These are phyloP conservation scores for Boletus coccyginus DNA, from an alignment of 768 basidiomycete genomes.

Conservation along the genomic window DNA sequence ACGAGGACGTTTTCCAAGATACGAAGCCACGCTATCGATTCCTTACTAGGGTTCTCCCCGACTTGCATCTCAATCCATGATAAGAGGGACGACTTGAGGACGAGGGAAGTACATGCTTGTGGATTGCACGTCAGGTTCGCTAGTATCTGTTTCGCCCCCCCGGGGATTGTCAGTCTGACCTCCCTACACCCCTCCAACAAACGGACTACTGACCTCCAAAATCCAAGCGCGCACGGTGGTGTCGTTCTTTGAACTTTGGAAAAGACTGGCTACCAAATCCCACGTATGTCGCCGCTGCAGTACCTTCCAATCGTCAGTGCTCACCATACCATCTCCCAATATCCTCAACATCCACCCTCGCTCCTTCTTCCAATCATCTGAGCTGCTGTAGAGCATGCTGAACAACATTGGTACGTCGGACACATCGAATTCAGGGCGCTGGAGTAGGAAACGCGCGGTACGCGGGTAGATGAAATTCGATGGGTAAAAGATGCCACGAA, in stretches of 20 bases:
- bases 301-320: slow-evolving; percentile 76
- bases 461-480: slow-evolving; percentile 86
- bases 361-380: slow-evolving; percentile 83
- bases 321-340: slow-evolving; percentile 75
- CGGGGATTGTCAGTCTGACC: neutral
- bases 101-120: slow-evolving; percentile 66
- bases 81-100: slow-evolving; percentile 69
- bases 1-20: slow-evolving; percentile 63
- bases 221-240: slow-evolving; percentile 51
- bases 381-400: slow-evolving; percentile 76
- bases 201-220: slow-evolving; percentile 53
- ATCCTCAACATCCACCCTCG: slow-evolving; percentile 87
- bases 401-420: slow-evolving; percentile 91
- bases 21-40: slow-evolving; percentile 59
- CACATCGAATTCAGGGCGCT: slow-evolving; percentile 77
- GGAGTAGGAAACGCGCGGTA: slow-evolving; percentile 84
- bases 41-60: slow-evolving; percentile 21
- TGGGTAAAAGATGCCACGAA: slow-evolving; percentile 82
- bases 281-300: slow-evolving; percentile 82
- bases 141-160: slow-evolving; percentile 48
- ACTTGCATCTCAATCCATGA: slow-evolving; percentile 84
- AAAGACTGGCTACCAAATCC: slow-evolving; percentile 82
- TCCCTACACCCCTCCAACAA: neutral
- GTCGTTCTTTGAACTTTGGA: slow-evolving; percentile 63
- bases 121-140: slow-evolving; percentile 69